phyloP scores from a whole-genome alignment of 257 asterid genomes.

The Rhazya stricta region DNA sequence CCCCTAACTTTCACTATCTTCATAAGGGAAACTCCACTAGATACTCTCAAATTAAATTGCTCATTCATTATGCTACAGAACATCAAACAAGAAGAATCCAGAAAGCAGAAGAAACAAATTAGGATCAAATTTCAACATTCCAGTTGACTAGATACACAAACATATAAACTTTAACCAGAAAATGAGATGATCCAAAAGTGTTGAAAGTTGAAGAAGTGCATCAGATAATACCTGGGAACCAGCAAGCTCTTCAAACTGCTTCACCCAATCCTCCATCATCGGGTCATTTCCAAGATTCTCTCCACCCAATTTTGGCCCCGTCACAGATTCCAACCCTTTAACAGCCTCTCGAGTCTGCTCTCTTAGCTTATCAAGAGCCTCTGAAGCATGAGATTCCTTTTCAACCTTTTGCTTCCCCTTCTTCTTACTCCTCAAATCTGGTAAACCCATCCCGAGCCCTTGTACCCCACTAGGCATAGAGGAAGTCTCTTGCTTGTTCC shows the following conservation, averaged over 20 bases:
- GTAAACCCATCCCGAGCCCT: constrained; percentile 92
- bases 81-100: not conserved
- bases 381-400: constrained; percentile 68
- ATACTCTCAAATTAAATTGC: not conserved
- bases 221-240: constrained; percentile 64
- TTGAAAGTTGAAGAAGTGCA: constrained; percentile 3
- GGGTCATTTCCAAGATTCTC: constrained; percentile 65
- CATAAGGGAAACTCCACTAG: not conserved
- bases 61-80: not conserved
- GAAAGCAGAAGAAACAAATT: not conserved
- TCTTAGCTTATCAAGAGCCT: constrained; percentile 93
- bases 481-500: constrained; percentile 43
- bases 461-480: constrained; percentile 47
- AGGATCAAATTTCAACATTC: not conserved
- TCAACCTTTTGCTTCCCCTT: constrained; percentile 76
- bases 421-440: constrained; percentile 81
- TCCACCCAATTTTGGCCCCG: constrained; percentile 43
- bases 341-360: constrained; percentile 95
- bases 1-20: not conserved
- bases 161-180: not conserved
- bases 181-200: constrained; percentile 3
- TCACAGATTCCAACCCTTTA: constrained; percentile 72
- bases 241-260: constrained; percentile 98
- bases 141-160: not conserved
- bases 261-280: constrained; percentile 91